Evolutionary conservation across 2,329 filamentous ascomycete species (phyloP).

Genomic region (Paraconiothyrium brasiliense): DNA sequence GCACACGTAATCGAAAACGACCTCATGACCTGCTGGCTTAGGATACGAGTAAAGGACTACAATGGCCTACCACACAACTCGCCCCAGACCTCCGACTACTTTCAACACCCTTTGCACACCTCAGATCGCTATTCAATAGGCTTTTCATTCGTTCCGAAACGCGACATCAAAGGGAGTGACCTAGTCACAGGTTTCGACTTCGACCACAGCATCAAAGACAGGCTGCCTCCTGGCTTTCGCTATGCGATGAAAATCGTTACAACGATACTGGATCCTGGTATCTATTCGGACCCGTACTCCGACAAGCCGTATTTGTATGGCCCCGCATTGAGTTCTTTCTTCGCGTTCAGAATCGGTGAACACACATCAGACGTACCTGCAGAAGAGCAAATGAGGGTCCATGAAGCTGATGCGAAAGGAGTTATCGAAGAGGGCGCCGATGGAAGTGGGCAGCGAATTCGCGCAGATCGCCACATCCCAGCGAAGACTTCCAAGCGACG

Average conservation of each 20-base stretch:
- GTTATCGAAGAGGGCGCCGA: slow-evolving; percentile 54
- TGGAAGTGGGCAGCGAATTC: slow-evolving; percentile 46
- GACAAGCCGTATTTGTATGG: slow-evolving; percentile 51
- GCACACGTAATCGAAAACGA: slow-evolving; percentile 39
- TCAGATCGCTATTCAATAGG: slow-evolving; percentile 48
- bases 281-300: slow-evolving; percentile 49
- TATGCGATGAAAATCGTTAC: slow-evolving; percentile 50
- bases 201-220: slow-evolving; percentile 46
- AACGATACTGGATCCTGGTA: slow-evolving; percentile 46
- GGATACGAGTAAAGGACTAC: slow-evolving; percentile 49
- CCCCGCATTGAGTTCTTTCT: slow-evolving; percentile 47
- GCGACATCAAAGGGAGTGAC: slow-evolving; percentile 39
- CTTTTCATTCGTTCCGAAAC: slow-evolving; percentile 50
- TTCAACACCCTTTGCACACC: slow-evolving; percentile 41
- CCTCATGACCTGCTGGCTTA: slow-evolving; percentile 42
- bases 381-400: slow-evolving; percentile 34
- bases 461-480: slow-evolving; percentile 47
- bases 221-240: slow-evolving; percentile 48
- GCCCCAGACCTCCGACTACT: slow-evolving; percentile 42
- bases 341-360: slow-evolving; percentile 45
- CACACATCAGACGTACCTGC: slow-evolving; percentile 23
- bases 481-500: slow-evolving; percentile 54
- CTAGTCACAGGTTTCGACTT: slow-evolving; percentile 50
- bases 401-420: slow-evolving; percentile 31
- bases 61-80: slow-evolving; percentile 44